Conservation (phyloP, 2,329 filamentous ascomycete genomes). For the Knoxdaviesia capensis region DNA sequence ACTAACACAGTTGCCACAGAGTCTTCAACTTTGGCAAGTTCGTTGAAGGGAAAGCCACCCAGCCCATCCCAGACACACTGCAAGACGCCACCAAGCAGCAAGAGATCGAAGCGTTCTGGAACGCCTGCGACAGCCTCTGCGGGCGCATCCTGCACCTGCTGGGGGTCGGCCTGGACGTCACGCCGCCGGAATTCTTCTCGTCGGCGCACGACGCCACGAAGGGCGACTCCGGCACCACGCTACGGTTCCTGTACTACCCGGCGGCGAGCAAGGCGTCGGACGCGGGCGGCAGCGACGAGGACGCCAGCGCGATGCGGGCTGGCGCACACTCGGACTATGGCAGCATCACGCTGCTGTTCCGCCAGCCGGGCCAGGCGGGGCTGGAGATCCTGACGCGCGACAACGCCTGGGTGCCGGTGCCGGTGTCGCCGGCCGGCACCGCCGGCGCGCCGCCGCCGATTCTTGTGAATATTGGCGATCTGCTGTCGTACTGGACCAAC, state of each 20-base stretch:
- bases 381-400: slow-evolving; percentile 56
- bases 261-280: slow-evolving; percentile 14
- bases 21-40: slow-evolving; percentile 87
- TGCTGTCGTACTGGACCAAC: slow-evolving; percentile 74
- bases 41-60: slow-evolving; percentile 43
- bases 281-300: not conserved
- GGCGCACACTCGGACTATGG: slow-evolving; percentile 86
- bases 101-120: slow-evolving; percentile 45
- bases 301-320: slow-evolving; percentile 42
- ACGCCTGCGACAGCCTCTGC: slow-evolving; percentile 53
- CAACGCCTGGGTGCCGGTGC: slow-evolving; percentile 39
- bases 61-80: slow-evolving; percentile 54
- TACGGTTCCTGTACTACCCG: slow-evolving; percentile 58
- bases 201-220: slow-evolving; percentile 23
- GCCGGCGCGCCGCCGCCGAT: slow-evolving; percentile 47
- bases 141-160: slow-evolving; percentile 56
- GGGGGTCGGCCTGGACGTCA: slow-evolving; percentile 50
- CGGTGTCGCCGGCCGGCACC: slow-evolving; percentile 41
- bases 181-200: slow-evolving; percentile 32
- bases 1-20: slow-evolving; percentile 21
- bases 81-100: slow-evolving; percentile 13
- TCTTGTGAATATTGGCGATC: slow-evolving; percentile 55
- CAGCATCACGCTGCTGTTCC: slow-evolving; percentile 59
- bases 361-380: slow-evolving; percentile 65
- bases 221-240: slow-evolving; percentile 33